Conservation (phyloP, 176 grass and related monocot species). For the Ensete glaucum region DNA sequence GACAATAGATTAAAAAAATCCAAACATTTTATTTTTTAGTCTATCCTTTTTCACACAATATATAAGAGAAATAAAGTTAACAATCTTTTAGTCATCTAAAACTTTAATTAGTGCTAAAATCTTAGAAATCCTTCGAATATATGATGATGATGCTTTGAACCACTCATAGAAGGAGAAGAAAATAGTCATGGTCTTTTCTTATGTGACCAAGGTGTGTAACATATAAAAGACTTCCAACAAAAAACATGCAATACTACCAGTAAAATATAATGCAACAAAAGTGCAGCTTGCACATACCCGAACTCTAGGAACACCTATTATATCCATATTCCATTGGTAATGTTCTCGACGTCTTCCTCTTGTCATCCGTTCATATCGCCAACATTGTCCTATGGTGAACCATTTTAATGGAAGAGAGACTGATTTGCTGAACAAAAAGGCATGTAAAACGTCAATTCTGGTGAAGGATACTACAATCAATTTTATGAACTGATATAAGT, state of each 20-base stretch:
- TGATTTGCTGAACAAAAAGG: constrained; percentile 74
- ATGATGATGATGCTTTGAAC: not conserved
- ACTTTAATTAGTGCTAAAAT: not conserved
- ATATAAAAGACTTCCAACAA: not conserved
- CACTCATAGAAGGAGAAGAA: not conserved
- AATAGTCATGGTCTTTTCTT: not conserved
- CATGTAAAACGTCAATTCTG: constrained; percentile 27
- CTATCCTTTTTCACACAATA: too few species aligned
- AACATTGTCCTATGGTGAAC: constrained; percentile 97
- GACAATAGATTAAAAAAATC: too few species aligned
- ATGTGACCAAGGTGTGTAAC: not conserved
- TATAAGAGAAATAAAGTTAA: too few species aligned
- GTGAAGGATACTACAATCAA: not conserved
- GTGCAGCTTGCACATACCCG: constrained; percentile 31
- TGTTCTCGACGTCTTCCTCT: constrained; percentile 82
- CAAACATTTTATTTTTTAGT: too few species aligned
- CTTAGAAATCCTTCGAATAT: not conserved
- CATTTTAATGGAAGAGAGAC: constrained; percentile 88
- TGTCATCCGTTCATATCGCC: constrained; percentile 94
- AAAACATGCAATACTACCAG: not conserved
- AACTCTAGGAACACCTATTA: constrained; percentile 77
- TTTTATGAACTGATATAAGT: not conserved
- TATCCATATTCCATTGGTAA: constrained; percentile 99
- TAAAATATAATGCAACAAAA: not conserved
- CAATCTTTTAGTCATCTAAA: not conserved